A percentile compares a stretch with the other conserved stretches of the same genome.
Conservation (phyloP, 2,329 filamentous ascomycete genomes). For the Mollisia scopiformis region DNA sequence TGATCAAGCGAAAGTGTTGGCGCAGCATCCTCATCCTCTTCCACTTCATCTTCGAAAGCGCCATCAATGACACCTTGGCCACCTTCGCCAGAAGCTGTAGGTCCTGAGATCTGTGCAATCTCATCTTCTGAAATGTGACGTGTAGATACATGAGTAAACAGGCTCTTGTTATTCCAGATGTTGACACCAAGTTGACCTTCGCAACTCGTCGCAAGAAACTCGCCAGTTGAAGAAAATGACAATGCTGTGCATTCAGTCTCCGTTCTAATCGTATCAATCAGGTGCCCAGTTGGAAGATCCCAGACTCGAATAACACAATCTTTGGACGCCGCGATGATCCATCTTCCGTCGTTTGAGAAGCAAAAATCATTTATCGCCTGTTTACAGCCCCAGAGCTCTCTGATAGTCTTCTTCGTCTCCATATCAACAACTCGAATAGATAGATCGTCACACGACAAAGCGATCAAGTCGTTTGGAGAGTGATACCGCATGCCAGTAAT, state of each 20-base stretch:
- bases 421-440: slow-evolving; percentile 89
- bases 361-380: slow-evolving; percentile 77
- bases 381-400: slow-evolving; percentile 86
- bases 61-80: slow-evolving; percentile 76
- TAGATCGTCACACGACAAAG: slow-evolving; percentile 85
- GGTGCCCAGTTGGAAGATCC: slow-evolving; percentile 93
- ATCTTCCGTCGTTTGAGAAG: slow-evolving; percentile 92
- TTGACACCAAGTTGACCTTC: slow-evolving; percentile 85
- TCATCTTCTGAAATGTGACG: slow-evolving; percentile 80
- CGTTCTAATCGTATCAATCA: slow-evolving; percentile 89
- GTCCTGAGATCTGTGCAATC: slow-evolving; percentile 65
- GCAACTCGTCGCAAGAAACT: slow-evolving; percentile 90
- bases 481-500: slow-evolving; percentile 82
- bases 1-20: slow-evolving; percentile 69
- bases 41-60: slow-evolving; percentile 64
- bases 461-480: slow-evolving; percentile 79
- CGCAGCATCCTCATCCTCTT: slow-evolving; percentile 55
- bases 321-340: slow-evolving; percentile 87
- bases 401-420: slow-evolving; percentile 85
- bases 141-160: slow-evolving; percentile 89
- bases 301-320: slow-evolving; percentile 83
- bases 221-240: slow-evolving; percentile 86
- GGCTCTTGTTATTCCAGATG: slow-evolving; percentile 91
- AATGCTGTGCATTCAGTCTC: slow-evolving; percentile 80
- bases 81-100: slow-evolving; percentile 82